Percentiles rank a stretch among this genome's conserved stretches.
These are phyloP conservation scores for Verticillium tricorpus DNA, from an alignment of 2,329 filamentous ascomycete species.

Conservation along the genomic window DNA sequence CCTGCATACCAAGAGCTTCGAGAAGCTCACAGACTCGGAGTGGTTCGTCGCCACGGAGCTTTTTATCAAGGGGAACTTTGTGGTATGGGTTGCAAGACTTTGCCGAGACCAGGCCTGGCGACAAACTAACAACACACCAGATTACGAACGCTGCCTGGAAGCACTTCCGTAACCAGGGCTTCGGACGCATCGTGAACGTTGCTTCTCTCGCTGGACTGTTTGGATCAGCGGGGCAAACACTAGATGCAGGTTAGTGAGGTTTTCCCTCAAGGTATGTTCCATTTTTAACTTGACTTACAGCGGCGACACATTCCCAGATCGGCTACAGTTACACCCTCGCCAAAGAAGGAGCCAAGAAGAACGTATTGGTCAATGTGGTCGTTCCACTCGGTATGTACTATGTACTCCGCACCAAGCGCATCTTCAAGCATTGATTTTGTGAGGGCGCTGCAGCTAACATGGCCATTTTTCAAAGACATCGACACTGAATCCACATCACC, in stretches of 20 bases:
- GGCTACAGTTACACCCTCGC: conserved; percentile 97
- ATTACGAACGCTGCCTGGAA: conserved; percentile 93
- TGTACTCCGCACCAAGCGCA: conserved; percentile 6
- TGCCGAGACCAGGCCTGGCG: neutral
- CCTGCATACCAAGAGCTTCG: conserved; percentile 86
- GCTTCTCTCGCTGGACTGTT: conserved; percentile 94
- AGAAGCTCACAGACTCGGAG: conserved; percentile 96
- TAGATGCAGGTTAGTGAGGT: conserved; percentile 68
- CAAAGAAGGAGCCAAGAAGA: conserved; percentile 97
- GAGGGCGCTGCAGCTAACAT: conserved; percentile 60
- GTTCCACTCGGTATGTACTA: conserved; percentile 65
- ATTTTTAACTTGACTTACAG: conserved; percentile 28
- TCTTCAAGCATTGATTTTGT: conserved; percentile 14
- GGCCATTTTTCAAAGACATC: conserved; percentile 91
- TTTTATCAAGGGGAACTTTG: conserved; percentile 79
- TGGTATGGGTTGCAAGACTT: neutral
- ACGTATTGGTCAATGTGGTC: conserved; percentile 93
- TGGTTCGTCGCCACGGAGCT: conserved; percentile 95
- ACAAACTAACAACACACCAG: conserved; percentile 53
- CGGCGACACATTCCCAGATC: conserved; percentile 91
- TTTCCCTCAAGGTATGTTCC: neutral
- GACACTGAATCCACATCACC: conserved; percentile 83
- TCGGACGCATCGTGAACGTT: conserved; percentile 93
- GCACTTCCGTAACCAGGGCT: conserved; percentile 98
- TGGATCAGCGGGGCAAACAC: conserved; percentile 91